A percentile compares a stretch with the other conserved stretches of the same genome.
Conservation (phyloP, 208 protist species). For the Leishmania gerbilli region DNA sequence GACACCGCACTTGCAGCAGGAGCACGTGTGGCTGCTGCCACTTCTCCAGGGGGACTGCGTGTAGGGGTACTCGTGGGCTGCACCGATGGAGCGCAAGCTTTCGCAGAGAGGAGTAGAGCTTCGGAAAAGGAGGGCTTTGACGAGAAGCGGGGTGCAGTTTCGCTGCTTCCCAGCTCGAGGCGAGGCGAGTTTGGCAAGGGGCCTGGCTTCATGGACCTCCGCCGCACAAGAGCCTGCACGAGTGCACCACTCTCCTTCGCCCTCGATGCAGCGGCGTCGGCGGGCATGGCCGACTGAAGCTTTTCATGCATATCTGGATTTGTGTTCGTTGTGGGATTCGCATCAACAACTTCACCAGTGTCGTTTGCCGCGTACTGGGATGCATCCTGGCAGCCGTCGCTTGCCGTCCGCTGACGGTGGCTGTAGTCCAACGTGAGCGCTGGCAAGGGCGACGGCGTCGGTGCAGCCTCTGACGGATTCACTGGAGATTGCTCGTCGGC, state of each 20-base stretch:
- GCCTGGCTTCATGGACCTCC: not conserved
- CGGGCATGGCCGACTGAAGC: not conserved
- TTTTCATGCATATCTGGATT: not conserved
- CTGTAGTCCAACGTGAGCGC: slow-evolving; percentile 7
- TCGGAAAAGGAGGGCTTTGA: not conserved
- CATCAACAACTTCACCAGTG: not conserved
- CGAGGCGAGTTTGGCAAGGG: not conserved
- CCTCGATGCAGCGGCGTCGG: not conserved
- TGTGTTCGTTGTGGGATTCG: not conserved
- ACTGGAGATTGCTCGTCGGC: slow-evolving; percentile 16
- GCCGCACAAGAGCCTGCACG: not conserved
- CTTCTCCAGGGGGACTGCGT: not conserved
- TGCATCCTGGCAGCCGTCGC: not conserved
- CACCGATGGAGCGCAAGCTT: not conserved
- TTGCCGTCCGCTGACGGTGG: not conserved
- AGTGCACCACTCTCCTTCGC: not conserved
- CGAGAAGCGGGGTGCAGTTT: not conserved
- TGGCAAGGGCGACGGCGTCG: slow-evolving; percentile 8
- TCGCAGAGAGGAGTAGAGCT: not conserved
- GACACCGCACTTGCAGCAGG: not conserved
- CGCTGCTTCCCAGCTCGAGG: not conserved
- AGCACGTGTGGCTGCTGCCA: not conserved
- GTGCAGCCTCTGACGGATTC: slow-evolving; percentile 5
- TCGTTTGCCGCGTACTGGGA: not conserved
- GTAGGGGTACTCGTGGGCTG: not conserved